Percentiles rank a stretch among this genome's conserved stretches.
These are phyloP conservation scores for Exophiala oligosperma DNA, from an alignment of 2,329 filamentous ascomycete genomes.

Conservation along the genomic window DNA sequence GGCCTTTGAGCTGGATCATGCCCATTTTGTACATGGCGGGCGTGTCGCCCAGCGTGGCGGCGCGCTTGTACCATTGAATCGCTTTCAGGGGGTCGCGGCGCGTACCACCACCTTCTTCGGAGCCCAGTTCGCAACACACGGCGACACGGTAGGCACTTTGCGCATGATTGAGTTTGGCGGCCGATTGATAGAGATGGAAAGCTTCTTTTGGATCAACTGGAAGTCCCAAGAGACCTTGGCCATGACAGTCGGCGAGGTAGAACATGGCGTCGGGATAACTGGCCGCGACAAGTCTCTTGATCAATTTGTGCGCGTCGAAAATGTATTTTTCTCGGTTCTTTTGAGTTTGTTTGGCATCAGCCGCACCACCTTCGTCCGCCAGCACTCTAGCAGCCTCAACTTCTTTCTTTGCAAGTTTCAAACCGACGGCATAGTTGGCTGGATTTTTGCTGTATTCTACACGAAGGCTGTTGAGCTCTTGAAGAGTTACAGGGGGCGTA, in stretches of 20 bases:
- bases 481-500: constrained; percentile 63
- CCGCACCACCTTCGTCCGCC: constrained; percentile 71
- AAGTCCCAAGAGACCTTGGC: constrained; percentile 74
- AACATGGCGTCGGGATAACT: constrained; percentile 89
- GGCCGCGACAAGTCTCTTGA: constrained; percentile 78
- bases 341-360: constrained; percentile 63
- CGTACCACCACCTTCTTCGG: constrained; percentile 91
- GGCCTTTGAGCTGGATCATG: constrained; percentile 90
- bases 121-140: constrained; percentile 94
- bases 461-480: constrained; percentile 75
- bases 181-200: constrained; percentile 88
- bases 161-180: constrained; percentile 83
- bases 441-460: constrained; percentile 69
- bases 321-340: constrained; percentile 79
- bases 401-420: constrained; percentile 77
- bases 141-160: constrained; percentile 90
- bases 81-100: constrained; percentile 88
- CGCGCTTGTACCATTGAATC: constrained; percentile 96
- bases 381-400: constrained; percentile 82
- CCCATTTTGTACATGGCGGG: constrained; percentile 98
- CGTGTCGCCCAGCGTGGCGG: constrained; percentile 83
- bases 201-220: constrained; percentile 88
- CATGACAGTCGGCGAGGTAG: constrained; percentile 84
- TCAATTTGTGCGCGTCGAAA: constrained; percentile 80
- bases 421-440: constrained; percentile 67